Percentiles rank a stretch among this genome's conserved stretches.
Conservation (phyloP, 441 rosid species). For the Pelargonium cotyledonis region DNA sequence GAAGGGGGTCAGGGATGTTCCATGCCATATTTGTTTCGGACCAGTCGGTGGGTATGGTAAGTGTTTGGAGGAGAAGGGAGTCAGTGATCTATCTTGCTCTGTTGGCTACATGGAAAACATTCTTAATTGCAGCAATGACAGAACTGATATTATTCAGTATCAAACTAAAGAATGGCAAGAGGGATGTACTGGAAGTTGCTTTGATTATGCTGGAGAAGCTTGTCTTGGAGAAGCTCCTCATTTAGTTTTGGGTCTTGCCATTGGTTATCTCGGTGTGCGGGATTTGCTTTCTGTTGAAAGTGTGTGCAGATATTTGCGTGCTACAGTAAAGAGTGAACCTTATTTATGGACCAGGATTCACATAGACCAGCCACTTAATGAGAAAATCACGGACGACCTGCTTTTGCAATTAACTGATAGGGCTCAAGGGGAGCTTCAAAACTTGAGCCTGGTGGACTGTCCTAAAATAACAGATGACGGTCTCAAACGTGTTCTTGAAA, state of each 20-base stretch:
- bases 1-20: background rate
- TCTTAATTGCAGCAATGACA: slow-evolving; percentile 22
- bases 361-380: slow-evolving; percentile 65
- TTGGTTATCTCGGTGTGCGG: slow-evolving; percentile 51
- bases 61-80: background rate
- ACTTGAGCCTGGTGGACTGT: slow-evolving; percentile 78
- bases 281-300: slow-evolving; percentile 62
- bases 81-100: background rate
- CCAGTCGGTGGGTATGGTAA: background rate
- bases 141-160: slow-evolving; percentile 12
- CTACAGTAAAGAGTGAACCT: slow-evolving; percentile 48
- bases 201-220: slow-evolving; percentile 27
- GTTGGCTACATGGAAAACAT: slow-evolving; percentile 23
- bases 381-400: slow-evolving; percentile 70
- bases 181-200: slow-evolving; percentile 17
- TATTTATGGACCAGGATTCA: slow-evolving; percentile 68
- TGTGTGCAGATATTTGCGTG: slow-evolving; percentile 54
- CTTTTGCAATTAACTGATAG: slow-evolving; percentile 54
- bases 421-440: slow-evolving; percentile 70
- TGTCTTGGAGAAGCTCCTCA: slow-evolving; percentile 33
- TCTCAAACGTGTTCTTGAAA: slow-evolving; percentile 52
- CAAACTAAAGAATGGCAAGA: slow-evolving; percentile 12
- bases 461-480: slow-evolving; percentile 65
- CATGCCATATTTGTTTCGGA: background rate
- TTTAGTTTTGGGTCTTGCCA: slow-evolving; percentile 47